phyloP scores from a whole-genome alignment of 2,329 filamentous ascomycete species.

The Diaporthe sp. region DNA sequence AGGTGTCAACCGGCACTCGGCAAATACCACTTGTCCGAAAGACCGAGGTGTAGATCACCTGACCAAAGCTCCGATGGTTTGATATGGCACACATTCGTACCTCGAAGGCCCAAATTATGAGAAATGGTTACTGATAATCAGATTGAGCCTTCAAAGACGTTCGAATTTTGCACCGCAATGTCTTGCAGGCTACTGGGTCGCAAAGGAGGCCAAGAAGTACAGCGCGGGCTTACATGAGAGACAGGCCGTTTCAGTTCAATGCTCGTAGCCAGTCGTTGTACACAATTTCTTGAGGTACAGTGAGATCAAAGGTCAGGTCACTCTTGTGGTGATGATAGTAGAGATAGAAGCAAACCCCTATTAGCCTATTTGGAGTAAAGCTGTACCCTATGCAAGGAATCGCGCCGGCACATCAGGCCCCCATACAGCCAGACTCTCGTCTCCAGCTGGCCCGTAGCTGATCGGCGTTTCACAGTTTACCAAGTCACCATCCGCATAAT shows the following conservation, averaged over 20 bases:
- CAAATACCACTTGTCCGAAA: neutral
- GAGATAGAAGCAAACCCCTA: neutral
- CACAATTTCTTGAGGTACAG: too few species aligned
- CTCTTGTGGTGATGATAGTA: fast-evolving
- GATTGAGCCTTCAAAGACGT: neutral
- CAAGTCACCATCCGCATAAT: neutral
- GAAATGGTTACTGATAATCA: neutral
- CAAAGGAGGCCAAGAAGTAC: neutral
- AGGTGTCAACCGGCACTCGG: neutral
- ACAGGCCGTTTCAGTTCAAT: neutral
- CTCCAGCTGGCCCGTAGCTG: neutral
- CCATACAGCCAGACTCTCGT: neutral
- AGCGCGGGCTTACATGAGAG: neutral
- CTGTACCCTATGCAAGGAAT: neutral
- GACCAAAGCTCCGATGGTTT: neutral
- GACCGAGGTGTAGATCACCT: neutral
- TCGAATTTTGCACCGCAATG: neutral
- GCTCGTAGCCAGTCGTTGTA: neutral
- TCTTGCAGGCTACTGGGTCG: neutral
- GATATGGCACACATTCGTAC: neutral
- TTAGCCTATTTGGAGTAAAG: neutral
- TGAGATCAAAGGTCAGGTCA: too few species aligned
- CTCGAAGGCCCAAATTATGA: neutral
- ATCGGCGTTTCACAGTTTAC: neutral
- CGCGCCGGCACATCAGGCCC: neutral